A percentile compares a stretch with the other conserved stretches of the same genome.
Evolutionary conservation across 768 basidiomycete genomes (phyloP).

Genomic region (Phlebiopsis gigantea): DNA sequence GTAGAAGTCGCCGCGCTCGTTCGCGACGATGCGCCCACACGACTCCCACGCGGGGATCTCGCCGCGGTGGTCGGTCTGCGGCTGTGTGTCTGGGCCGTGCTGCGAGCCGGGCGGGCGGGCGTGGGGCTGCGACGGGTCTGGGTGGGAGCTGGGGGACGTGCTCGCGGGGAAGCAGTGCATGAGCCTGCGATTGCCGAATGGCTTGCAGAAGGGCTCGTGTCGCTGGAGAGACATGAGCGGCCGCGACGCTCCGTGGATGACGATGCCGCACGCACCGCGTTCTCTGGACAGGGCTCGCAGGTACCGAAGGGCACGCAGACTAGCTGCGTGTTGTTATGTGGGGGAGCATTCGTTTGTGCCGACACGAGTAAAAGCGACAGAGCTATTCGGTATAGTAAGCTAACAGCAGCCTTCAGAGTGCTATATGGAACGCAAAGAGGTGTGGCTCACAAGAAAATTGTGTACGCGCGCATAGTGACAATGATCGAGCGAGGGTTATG

Average conservation of each 20-base stretch:
- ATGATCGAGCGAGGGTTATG: not conserved
- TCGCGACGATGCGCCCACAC: constrained; percentile 77
- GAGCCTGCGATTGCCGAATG: constrained; percentile 90
- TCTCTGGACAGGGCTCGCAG: constrained; percentile 61
- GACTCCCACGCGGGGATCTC: constrained; percentile 87
- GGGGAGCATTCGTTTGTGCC: not conserved
- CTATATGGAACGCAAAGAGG: not conserved
- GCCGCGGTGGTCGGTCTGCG: constrained; percentile 19
- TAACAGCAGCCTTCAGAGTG: not conserved
- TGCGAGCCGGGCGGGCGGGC: constrained; percentile 22
- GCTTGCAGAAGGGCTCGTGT: constrained; percentile 86
- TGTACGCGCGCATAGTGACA: not conserved
- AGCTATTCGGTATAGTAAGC: constrained; percentile 1
- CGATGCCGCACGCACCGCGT: constrained; percentile 40
- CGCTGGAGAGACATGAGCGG: constrained; percentile 38
- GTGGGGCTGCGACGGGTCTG: constrained; percentile 9
- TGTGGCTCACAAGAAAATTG: not conserved
- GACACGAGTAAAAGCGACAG: not conserved
- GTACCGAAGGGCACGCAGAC: constrained; percentile 49
- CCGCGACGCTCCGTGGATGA: not conserved
- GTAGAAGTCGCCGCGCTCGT: constrained; percentile 83
- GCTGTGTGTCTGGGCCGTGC: constrained; percentile 8
- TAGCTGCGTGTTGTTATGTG: constrained; percentile 10
- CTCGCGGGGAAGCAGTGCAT: constrained; percentile 65
- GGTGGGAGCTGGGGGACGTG: constrained; percentile 11